Base-by-base conservation (phyloP, 2,329 filamentous ascomycete genomes). In the Sporothrix pseudoabietina region DNA sequence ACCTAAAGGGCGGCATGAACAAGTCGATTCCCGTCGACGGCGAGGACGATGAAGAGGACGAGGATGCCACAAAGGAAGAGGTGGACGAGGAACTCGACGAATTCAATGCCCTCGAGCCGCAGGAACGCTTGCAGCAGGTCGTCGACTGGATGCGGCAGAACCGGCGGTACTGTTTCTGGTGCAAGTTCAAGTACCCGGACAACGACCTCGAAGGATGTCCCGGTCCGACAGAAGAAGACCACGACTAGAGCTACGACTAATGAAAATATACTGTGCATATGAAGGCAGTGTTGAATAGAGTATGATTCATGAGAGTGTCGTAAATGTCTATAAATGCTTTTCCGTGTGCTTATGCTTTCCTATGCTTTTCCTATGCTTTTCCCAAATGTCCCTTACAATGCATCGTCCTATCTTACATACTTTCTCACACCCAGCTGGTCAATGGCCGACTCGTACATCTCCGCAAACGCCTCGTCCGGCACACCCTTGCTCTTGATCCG, bases 141-240 rank as follows among this genome's bases (percentile, higher is more conserved):
- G 86, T 97, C 10, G 80, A 83, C 22, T 90, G 92, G 81, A 81
- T 99, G 71, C 87, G 96, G 52, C 84, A 89, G 68, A 87, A 87
- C 78, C 89, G 94, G 78, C 82, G 86, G 61, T 99, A 99, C 80
- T 99, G 96, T 83, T 97, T 98, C 80, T 99, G 94, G 92, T 99
- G 96, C 82, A 98, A 98, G 81, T 92, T 87, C 81, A 85, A 85
- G 71, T 99, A 98, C 80, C 87, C 90, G 0, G 90, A 94, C 78
- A 84, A 83, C 49, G 82, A 84, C 49, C 90, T 98, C 91, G 93
- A 96, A 14, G 94, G 93, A 0, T 99, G 96, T 84, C 95, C 96
- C 0, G 96, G 96, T 0, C 72, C 91, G 49, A 92, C 90, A 0
- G 96, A 98, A 82, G 94, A 97, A 78, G 94, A 98, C 78, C 89